Evolutionary conservation across 1,139 yeast species (phyloP), one percentile per base, ranked within the genome.

Genomic region (Scheffersomyces insectosa): DNA sequence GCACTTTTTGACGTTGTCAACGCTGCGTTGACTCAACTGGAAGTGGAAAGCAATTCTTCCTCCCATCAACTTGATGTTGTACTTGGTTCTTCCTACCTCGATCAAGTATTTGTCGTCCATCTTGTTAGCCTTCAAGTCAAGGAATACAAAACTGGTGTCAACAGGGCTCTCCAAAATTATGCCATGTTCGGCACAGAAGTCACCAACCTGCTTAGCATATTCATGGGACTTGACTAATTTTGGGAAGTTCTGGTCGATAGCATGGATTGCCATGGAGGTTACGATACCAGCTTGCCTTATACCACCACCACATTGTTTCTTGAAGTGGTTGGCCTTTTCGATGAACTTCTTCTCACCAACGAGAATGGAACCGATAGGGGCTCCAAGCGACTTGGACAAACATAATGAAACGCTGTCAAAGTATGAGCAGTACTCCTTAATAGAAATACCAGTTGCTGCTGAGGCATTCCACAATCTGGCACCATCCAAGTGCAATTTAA

Each of bases 1-100:
- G 10, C 87, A 85, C 42, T 62, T 57, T 59, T 85, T 86, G 42
- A 88, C 73, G 37, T 70, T 75, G 44, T 85, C 91, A 40, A 89
- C 76, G 42, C 89, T 79, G 42, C 83, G 82, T 31, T 75, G 76
- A 31, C 83, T 71, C 46, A 80, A 78, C 66, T 90, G 97, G 67
- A 85, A 88, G 62, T 89, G 97, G 75, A 90, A 85, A 2, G 95
- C 93, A 41, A 91, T 68, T 56, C 96, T 75, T 33, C 83, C 82
- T 47, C 93, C 93, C 80, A 80, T 78, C 35, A 88, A 67, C 54
- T 79, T 84, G 50, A 91, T 75, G 38, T 82, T 80, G 40, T 51
- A 47, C 41, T 83, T 72, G 55, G 85, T 80, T 44, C 70, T 63
- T 51, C 85, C 90, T 49, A 79, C 72, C 49, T 74, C 72, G 28